Conservation (phyloP, 78 protist genomes). For the Emiliania huxleyi region DNA sequence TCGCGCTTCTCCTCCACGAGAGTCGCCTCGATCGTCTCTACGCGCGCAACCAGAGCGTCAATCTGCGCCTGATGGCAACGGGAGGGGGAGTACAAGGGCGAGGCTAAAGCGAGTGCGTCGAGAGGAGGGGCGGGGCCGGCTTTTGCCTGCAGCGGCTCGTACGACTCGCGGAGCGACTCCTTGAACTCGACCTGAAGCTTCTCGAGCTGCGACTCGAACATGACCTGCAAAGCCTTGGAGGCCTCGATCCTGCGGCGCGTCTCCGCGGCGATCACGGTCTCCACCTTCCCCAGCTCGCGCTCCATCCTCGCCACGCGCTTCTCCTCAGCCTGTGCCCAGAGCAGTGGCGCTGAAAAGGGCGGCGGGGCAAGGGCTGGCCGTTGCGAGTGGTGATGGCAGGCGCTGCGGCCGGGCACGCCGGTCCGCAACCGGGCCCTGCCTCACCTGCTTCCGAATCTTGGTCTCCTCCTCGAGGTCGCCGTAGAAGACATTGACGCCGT, state of each 20-base stretch:
- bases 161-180: background rate
- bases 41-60: background rate
- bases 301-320: background rate
- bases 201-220: background rate
- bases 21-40: background rate
- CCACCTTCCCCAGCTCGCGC: background rate
- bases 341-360: too few relatives aligned
- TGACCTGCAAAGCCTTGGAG: background rate
- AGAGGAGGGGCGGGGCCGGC: too few relatives aligned
- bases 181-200: background rate
- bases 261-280: background rate
- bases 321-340: too few relatives aligned
- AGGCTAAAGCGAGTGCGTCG: too few relatives aligned
- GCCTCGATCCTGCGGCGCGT: background rate
- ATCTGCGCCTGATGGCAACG: too few relatives aligned
- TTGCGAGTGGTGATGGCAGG: too few relatives aligned
- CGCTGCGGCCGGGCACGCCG: too few relatives aligned
- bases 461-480: conserved; percentile 23
- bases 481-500: background rate
- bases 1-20: background rate
- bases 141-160: background rate
- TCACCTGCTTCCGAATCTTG: background rate
- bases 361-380: too few relatives aligned
- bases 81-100: too few relatives aligned
- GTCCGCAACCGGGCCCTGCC: too few relatives aligned